Base-by-base conservation (phyloP, 177 flowering plant species). In the Vitis hybrid region DNA sequence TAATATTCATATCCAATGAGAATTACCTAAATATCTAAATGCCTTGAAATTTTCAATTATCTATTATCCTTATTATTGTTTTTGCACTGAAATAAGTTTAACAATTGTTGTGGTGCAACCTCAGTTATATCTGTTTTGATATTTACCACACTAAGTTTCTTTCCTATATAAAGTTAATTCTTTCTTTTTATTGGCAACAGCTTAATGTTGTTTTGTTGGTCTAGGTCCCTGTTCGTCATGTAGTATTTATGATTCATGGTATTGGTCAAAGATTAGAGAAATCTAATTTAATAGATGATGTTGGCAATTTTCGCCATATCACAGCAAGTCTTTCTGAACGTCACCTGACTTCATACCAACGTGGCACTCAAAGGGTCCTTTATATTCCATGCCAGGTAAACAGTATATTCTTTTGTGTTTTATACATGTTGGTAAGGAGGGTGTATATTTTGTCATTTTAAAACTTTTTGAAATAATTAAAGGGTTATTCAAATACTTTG, bases 241-340 rank as follows among this genome's bases (percentile, higher is more conserved):
- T 96, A 45, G 99, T 96, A 53, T 96, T 96, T 80, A 93, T 96
- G 98, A 97, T 96, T 72, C 99, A 96, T 84, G 99, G 99, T 51
- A 96, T 93, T 76, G 99, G 99, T 64, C 99, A 96, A 81, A 88
- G 98, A 78, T 78, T 96, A 81, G 98, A 92, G 79, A 96, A 96
- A 71, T 91, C 99, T 60, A 96, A 93, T 82, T 75, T 96, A 71
- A 97, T 96, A 22, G 99, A 96, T 78, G 99, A 96, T 84, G 99
- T 96, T 80, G 87, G 83, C 61, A 79, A 85, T 68, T 89, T 86
- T 75, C 97, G 97, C 70, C 93, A 89, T 69, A 81, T 92, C 67
- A 92, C 99, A 15, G 86, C 88, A 26, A 81, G 74, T 77, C 91
- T 96, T 60, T 92, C 97, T 71, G 98, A 93, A 71, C 78, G 70